Conservation (phyloP, 164 flowering plant genomes). For the Litsea cubeba region DNA sequence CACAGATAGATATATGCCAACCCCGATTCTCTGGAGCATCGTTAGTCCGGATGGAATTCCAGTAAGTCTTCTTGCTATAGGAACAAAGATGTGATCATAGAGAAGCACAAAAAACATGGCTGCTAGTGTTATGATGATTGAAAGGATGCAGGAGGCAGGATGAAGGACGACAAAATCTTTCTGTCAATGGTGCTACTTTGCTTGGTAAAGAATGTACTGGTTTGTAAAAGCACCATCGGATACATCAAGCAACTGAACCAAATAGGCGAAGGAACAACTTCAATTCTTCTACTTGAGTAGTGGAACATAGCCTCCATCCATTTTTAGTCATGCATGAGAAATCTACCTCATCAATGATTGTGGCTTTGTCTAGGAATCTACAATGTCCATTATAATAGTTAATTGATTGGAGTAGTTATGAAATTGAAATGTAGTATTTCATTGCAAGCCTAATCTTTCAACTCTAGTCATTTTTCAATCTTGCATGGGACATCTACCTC, state of each 20-base stretch:
- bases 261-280: slow-evolving; percentile 3
- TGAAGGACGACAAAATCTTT: background rate
- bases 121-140: background rate
- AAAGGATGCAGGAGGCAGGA: slow-evolving; percentile 6
- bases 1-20: slow-evolving; percentile 1
- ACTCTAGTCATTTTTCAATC: background rate
- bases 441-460: background rate
- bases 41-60: slow-evolving; percentile 3
- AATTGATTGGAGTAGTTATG: background rate
- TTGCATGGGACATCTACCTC: background rate
- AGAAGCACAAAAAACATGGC: background rate
- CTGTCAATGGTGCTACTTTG: slow-evolving; percentile 2
- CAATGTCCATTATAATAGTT: background rate
- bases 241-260: slow-evolving; percentile 5
- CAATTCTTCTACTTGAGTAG: slow-evolving; percentile 7
- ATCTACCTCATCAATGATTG: slow-evolving; percentile 1
- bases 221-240: background rate
- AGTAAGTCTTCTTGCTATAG: background rate
- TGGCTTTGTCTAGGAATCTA: slow-evolving; percentile 7
- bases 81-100: slow-evolving; percentile 3
- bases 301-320: slow-evolving; percentile 5
- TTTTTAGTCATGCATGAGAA: background rate
- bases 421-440: background rate
- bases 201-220: slow-evolving; percentile 4
- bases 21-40: background rate